These are phyloP conservation scores for Haplosporangium gracile DNA, from an alignment of 192 early-diverging fungal genomes.

Conservation along the genomic window DNA sequence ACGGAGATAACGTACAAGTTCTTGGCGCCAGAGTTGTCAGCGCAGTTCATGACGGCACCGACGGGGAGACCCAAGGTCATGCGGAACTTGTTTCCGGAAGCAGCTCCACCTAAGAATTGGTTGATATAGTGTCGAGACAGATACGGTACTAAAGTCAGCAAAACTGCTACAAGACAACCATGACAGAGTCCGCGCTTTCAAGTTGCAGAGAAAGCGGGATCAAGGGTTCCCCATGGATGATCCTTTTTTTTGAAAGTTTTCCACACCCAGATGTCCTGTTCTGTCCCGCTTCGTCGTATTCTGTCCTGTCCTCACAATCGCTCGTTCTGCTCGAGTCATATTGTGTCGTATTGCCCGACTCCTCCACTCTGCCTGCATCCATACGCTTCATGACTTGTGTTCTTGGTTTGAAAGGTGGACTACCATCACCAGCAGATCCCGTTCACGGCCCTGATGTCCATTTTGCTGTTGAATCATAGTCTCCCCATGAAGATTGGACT, in stretches of 20 bases:
- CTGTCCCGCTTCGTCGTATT: not conserved
- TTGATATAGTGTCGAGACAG: not conserved
- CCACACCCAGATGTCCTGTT: too few species aligned
- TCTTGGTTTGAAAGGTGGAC: not conserved
- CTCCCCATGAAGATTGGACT: not conserved
- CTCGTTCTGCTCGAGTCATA: too few species aligned
- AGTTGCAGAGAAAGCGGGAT: not conserved
- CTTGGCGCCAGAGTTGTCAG: constrained; percentile 99
- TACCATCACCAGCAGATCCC: not conserved
- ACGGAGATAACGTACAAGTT: constrained; percentile 99
- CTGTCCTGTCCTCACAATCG: too few species aligned
- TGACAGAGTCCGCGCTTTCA: not conserved
- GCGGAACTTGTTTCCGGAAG: constrained; percentile 96
- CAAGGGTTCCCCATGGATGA: not conserved
- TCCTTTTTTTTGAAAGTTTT: not conserved
- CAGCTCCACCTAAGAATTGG: constrained; percentile 63
- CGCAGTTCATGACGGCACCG: constrained; percentile 99
- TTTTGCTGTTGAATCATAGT: constrained; percentile 1
- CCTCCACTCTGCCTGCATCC: not conserved
- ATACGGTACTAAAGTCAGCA: not conserved
- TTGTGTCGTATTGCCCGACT: too few species aligned
- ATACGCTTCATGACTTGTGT: not conserved
- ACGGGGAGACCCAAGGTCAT: constrained; percentile 98
- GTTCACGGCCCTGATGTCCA: not conserved
- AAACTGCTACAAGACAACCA: not conserved